Evolutionary conservation across 2,329 filamentous ascomycete species (phyloP).

Genomic region (Gnomoniopsis smithogilvyi): DNA sequence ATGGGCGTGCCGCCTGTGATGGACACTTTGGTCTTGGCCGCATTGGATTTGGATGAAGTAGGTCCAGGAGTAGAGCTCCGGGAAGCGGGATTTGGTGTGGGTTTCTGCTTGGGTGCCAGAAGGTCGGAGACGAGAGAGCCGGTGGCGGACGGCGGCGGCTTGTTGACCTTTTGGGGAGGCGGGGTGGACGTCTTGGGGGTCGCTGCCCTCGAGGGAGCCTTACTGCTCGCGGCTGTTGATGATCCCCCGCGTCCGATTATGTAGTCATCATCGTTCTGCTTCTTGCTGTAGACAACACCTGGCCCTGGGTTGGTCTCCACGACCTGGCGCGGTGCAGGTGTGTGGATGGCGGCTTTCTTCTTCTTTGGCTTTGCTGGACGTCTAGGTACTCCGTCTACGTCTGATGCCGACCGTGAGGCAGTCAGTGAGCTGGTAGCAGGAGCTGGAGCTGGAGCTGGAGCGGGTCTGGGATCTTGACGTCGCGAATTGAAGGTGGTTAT

Average conservation of each 20-base stretch:
- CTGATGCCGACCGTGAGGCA: conserved; percentile 3
- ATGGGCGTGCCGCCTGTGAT: conserved; percentile 77
- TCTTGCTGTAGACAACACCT: conserved; percentile 74
- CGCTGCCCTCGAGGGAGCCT: conserved; percentile 38
- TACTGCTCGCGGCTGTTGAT: conserved; percentile 35
- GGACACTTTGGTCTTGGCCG: conserved; percentile 61
- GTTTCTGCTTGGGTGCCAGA: conserved; percentile 50
- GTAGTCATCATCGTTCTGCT: conserved; percentile 67
- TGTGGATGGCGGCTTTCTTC: conserved; percentile 60
- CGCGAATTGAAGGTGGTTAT: conserved; percentile 77
- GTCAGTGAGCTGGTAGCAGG: not conserved
- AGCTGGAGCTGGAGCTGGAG: conserved; percentile 23
- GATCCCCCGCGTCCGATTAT: conserved; percentile 51
- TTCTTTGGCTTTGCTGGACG: conserved; percentile 44
- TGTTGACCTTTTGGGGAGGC: conserved; percentile 37
- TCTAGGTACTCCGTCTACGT: conserved; percentile 45
- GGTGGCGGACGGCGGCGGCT: conserved; percentile 62
- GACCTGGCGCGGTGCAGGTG: conserved; percentile 59
- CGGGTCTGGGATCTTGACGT: conserved; percentile 40
- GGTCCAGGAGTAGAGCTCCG: conserved; percentile 50
- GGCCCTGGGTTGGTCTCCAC: conserved; percentile 61
- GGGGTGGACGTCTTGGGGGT: conserved; percentile 50
- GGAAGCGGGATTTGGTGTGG: conserved; percentile 49
- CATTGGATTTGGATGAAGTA: conserved; percentile 43
- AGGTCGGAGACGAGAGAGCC: conserved; percentile 80